Percentiles rank a stretch among this genome's conserved stretches.
phyloP scores from a whole-genome alignment of 2,329 filamentous ascomycete genomes.

The Bipolaris sorokiniana region DNA sequence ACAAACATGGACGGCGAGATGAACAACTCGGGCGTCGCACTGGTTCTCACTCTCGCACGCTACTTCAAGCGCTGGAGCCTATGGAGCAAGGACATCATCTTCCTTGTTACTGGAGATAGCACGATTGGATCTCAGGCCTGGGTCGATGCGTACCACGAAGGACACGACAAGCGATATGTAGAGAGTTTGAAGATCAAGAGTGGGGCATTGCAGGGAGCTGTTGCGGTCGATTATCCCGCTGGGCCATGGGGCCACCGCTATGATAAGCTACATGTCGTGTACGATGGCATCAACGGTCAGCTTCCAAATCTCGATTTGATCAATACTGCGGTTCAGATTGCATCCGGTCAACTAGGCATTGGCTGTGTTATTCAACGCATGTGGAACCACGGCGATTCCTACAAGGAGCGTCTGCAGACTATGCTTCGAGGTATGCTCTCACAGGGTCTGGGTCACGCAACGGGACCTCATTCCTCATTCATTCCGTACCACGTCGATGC shows the following conservation, averaged over 20 bases:
- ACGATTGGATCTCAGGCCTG: slow-evolving; percentile 91
- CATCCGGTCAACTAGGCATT: slow-evolving; percentile 90
- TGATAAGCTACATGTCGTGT: slow-evolving; percentile 86
- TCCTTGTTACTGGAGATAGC: slow-evolving; percentile 87
- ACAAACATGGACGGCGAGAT: slow-evolving; percentile 76
- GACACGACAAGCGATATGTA: slow-evolving; percentile 73
- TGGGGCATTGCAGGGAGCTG: slow-evolving; percentile 86
- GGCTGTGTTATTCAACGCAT: slow-evolving; percentile 83
- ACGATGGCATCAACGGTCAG: slow-evolving; percentile 95
- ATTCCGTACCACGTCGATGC: slow-evolving; percentile 98
- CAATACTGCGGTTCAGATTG: slow-evolving; percentile 89
- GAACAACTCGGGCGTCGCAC: slow-evolving; percentile 85
- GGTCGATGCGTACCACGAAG: slow-evolving; percentile 97
- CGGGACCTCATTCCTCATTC: slow-evolving; percentile 91
- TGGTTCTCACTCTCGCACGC: slow-evolving; percentile 83
- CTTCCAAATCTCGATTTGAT: slow-evolving; percentile 94
- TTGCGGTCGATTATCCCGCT: slow-evolving; percentile 88
- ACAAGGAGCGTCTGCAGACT: slow-evolving; percentile 80
- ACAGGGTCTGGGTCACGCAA: slow-evolving; percentile 86
- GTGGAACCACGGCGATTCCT: slow-evolving; percentile 76
- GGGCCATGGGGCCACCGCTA: slow-evolving; percentile 76
- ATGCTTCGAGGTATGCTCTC: slow-evolving; percentile 93
- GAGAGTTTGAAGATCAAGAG: slow-evolving; percentile 85
- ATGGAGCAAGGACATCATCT: slow-evolving; percentile 98
- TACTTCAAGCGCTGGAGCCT: slow-evolving; percentile 98